Evolutionary conservation across 1,284 basidiomycete genomes (phyloP), one percentile per base, ranked within the genome.

Genomic region (Xerocomus minutiporus): DNA sequence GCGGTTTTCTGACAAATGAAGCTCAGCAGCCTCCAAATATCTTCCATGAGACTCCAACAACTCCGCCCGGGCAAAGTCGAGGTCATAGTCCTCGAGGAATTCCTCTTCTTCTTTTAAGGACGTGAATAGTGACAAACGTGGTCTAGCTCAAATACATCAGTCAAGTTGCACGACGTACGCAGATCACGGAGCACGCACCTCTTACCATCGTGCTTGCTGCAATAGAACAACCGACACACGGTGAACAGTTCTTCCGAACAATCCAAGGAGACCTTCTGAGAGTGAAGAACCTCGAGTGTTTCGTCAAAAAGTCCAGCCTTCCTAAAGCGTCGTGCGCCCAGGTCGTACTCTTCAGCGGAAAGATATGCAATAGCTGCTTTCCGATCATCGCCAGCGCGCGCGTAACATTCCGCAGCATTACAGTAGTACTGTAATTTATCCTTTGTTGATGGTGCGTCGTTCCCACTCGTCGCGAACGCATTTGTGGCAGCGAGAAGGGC

Each of bases 61-160:
- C 0, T 65, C 62, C 0, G 77, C 79, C n/a, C 72, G 76, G 11
- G 79, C 76, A 13, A 76, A 59, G 52, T 82, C 78, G 5, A 88
- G 71, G 23, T 76, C 78, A 46, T 74, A 77, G 12, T 81, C 75
- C 51, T 83, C 77, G 43, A 83, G 73, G 54, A 82, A 88, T 40
- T 81, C 75, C 8, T 85, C 55, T 15, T 75, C 73, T 11, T 84
- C 79, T 23, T 86, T 78, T 0, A 71, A 62, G 1, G 75, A 71
- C 0, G 67, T 56, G 59, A 88, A 88, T 0, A 88, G 64, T 4
- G 8, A 79, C 73, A 69, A 78, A 20, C 20, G 52, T 25, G 67
- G 69, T 73, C 57, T 85, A 81, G 56, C 11, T 8, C 38, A 35
- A n/a, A 26, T 4, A 15, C 5, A 15, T 61, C 31, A 53, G 48